Evolutionary conservation across 2,329 filamentous ascomycete genomes (phyloP).

Genomic region (Colletotrichum neosansevieriae): DNA sequence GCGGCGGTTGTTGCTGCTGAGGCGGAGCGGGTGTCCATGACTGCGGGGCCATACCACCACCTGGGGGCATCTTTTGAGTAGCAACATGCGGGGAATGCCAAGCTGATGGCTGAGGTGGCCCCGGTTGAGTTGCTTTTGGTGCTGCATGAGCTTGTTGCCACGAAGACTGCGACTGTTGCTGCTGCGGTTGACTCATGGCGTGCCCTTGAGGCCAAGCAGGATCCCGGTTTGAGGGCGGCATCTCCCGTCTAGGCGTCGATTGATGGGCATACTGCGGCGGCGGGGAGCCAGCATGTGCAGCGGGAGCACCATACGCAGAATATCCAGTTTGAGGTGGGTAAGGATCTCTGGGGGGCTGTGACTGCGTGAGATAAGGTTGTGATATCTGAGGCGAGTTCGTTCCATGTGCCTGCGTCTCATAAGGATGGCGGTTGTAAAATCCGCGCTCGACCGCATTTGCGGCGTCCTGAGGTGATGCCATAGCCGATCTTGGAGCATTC

Average conservation of each 20-base stretch:
- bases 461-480: conserved; percentile 55
- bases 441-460: conserved; percentile 57
- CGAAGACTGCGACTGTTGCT: conserved; percentile 46
- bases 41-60: conserved; percentile 49
- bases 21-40: conserved; percentile 47
- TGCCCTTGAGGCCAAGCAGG: conserved; percentile 44
- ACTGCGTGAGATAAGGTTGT: conserved; percentile 59
- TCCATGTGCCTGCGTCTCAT: conserved; percentile 50
- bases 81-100: conserved; percentile 54
- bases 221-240: conserved; percentile 51
- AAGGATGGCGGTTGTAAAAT: conserved; percentile 58
- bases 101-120: conserved; percentile 45
- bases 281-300: conserved; percentile 62
- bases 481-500: conserved; percentile 57
- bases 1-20: conserved; percentile 44
- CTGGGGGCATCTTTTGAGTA: conserved; percentile 52
- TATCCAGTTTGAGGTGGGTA: conserved; percentile 61
- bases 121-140: conserved; percentile 46
- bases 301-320: conserved; percentile 51
- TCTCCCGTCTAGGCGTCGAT: conserved; percentile 58
- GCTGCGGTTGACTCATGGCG: conserved; percentile 44
- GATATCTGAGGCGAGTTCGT: conserved; percentile 62
- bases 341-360: conserved; percentile 51
- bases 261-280: conserved; percentile 68
- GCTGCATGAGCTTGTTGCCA: conserved; percentile 52